These are phyloP conservation scores for Ceratocystis variospora DNA, from an alignment of 2,329 filamentous ascomycete species.

Conservation along the genomic window DNA sequence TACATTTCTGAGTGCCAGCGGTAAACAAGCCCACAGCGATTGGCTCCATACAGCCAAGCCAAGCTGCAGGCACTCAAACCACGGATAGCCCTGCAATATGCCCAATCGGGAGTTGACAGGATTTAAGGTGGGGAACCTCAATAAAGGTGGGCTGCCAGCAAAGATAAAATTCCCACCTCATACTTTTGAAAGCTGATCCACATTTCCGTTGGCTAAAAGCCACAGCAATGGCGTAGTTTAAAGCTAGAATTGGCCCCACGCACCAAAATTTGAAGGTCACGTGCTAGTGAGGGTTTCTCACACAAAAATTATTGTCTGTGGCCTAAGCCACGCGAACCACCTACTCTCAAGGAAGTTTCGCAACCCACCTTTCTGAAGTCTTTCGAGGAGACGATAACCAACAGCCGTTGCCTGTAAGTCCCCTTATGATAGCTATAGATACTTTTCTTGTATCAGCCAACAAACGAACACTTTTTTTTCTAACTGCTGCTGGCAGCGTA, in stretches of 20 bases:
- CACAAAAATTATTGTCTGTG: slow-evolving; percentile 20
- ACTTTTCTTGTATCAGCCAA: slow-evolving; percentile 1
- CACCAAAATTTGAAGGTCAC: slow-evolving; percentile 13
- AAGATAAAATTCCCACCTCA: neutral
- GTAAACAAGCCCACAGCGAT: no score
- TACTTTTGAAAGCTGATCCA: neutral
- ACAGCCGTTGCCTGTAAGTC: slow-evolving; percentile 20
- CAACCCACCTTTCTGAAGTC: slow-evolving; percentile 20
- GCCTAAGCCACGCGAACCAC: slow-evolving; percentile 17
- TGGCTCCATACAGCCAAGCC: neutral
- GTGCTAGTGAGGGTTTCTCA: slow-evolving; percentile 19
- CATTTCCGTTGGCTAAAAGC: neutral
- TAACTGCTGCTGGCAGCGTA: slow-evolving; percentile 20
- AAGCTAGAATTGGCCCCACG: slow-evolving; percentile 9
- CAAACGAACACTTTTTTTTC: slow-evolving; percentile 11
- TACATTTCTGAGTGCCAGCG: no score
- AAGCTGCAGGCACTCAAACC: neutral
- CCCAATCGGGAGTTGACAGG: neutral
- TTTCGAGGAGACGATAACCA: slow-evolving; percentile 20
- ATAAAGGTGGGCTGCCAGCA: neutral
- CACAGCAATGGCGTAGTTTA: neutral
- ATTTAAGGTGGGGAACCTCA: neutral
- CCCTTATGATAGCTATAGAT: slow-evolving; percentile 11
- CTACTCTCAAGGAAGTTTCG: slow-evolving; percentile 19
- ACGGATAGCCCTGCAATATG: neutral